These are phyloP conservation scores for Euryodendron excelsum DNA, from an alignment of 148 eudicot genomes.

Conservation along the genomic window DNA sequence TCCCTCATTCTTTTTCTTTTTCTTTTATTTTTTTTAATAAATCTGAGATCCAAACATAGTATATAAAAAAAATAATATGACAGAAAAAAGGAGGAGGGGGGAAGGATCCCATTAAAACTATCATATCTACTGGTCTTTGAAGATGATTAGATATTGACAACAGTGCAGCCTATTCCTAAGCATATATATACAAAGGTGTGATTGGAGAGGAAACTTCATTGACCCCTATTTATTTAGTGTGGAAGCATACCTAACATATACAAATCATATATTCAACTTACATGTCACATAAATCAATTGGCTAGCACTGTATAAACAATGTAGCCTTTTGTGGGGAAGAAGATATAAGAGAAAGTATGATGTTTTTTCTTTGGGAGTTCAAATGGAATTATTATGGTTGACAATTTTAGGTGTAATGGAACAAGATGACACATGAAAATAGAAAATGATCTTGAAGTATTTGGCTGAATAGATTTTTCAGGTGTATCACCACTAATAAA, in stretches of 20 bases:
- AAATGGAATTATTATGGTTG: no score
- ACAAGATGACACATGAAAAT: no score
- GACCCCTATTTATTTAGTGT: conserved; percentile 13
- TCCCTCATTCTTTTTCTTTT: no score
- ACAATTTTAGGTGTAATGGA: no score
- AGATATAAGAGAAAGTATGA: background rate
- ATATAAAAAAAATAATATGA: no score
- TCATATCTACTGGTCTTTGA: background rate
- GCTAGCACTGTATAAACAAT: background rate
- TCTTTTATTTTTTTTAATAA: no score
- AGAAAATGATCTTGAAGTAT: no score
- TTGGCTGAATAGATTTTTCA: no score
- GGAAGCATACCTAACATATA: conserved; percentile 28
- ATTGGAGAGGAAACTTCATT: conserved; percentile 10
- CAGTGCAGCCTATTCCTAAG: background rate
- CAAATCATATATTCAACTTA: conserved; percentile 30
- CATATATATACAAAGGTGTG: background rate
- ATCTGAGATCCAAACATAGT: no score
- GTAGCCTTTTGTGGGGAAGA: conserved; percentile 7
- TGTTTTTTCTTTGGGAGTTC: no score
- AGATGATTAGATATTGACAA: conserved; percentile 7
- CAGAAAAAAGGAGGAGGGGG: background rate
- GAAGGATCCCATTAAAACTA: background rate
- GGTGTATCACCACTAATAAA: no score
- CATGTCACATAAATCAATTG: conserved; percentile 11